These are phyloP conservation scores for Clavispora santaluciae DNA, from an alignment of 805 yeast genomes.

Conservation along the genomic window DNA sequence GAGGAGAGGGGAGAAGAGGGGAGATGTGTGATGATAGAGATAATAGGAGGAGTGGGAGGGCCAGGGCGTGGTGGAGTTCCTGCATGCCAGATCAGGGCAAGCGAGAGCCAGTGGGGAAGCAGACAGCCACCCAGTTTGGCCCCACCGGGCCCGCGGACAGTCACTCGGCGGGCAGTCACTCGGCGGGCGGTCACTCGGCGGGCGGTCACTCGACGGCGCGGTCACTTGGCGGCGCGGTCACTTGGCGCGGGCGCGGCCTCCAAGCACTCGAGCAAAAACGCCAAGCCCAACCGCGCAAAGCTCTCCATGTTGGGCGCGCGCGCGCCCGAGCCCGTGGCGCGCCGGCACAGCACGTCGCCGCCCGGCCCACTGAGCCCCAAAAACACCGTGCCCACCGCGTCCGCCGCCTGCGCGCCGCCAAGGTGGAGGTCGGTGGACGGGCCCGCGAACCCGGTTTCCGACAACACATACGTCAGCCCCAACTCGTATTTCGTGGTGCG, in stretches of 20 bases:
- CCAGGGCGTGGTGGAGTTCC: too few relatives aligned
- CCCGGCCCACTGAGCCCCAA: conserved; percentile 66
- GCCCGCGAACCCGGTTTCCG: conserved; percentile 89
- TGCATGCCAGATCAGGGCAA: too few relatives aligned
- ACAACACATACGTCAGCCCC: conserved; percentile 75
- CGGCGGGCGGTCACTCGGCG: too few relatives aligned
- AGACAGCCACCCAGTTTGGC: too few relatives aligned
- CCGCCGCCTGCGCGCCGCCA: conserved; percentile 18
- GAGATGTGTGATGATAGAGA: too few relatives aligned
- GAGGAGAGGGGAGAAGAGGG: too few relatives aligned
- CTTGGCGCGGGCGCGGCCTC: not conserved
- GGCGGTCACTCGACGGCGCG: too few relatives aligned
- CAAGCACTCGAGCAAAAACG: conserved; percentile 44
- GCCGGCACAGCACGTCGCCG: conserved; percentile 45
- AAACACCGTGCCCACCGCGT: conserved; percentile 61
- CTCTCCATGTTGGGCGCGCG: conserved; percentile 68
- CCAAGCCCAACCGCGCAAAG: conserved; percentile 66
- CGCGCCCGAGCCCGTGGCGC: conserved; percentile 43
- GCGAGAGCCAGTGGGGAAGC: too few relatives aligned
- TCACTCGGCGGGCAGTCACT: too few relatives aligned
- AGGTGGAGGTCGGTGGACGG: conserved; percentile 49
- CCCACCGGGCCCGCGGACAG: too few relatives aligned
- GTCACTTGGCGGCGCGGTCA: too few relatives aligned
- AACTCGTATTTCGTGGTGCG: conserved; percentile 73
- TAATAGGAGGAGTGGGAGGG: too few relatives aligned